Evolutionary conservation across 352 stramenopile genomes (phyloP).

Genomic region (Globisporangium viniferum): DNA sequence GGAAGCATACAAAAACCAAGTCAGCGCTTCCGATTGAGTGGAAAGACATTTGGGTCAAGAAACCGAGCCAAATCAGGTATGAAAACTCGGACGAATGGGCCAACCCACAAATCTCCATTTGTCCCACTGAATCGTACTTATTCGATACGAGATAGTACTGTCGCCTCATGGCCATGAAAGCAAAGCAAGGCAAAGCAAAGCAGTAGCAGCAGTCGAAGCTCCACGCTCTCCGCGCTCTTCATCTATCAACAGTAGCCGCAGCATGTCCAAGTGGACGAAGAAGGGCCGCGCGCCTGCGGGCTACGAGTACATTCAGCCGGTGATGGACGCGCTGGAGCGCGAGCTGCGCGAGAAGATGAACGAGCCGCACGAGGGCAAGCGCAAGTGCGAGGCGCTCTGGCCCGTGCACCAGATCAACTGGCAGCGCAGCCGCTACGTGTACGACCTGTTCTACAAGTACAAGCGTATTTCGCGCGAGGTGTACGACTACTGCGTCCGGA

Average conservation of each 20-base stretch:
- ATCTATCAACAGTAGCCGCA: not conserved
- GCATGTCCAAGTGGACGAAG: slow-evolving; percentile 88
- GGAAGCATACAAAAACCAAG: too few species aligned
- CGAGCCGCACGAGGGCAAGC: slow-evolving; percentile 96
- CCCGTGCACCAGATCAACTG: slow-evolving; percentile 99
- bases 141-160: not conserved
- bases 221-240: not conserved
- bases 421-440: slow-evolving; percentile 98
- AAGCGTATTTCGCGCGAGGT: slow-evolving; percentile 93
- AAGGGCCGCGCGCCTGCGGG: slow-evolving; percentile 87
- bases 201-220: not conserved
- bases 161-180: too few species aligned
- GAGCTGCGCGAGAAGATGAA: slow-evolving; percentile 98
- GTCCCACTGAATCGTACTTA: not conserved
- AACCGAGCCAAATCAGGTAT: too few species aligned
- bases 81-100: too few species aligned
- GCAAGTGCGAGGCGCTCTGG: slow-evolving; percentile 98
- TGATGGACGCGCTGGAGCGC: slow-evolving; percentile 95
- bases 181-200: too few species aligned
- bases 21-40: too few species aligned
- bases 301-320: slow-evolving; percentile 94
- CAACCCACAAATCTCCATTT: too few species aligned
- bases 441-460: slow-evolving; percentile 99
- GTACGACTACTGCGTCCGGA: slow-evolving; percentile 97
- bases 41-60: too few species aligned